Conservation (phyloP, 108 stramenopile species). For the Skeletonema menzelii region DNA sequence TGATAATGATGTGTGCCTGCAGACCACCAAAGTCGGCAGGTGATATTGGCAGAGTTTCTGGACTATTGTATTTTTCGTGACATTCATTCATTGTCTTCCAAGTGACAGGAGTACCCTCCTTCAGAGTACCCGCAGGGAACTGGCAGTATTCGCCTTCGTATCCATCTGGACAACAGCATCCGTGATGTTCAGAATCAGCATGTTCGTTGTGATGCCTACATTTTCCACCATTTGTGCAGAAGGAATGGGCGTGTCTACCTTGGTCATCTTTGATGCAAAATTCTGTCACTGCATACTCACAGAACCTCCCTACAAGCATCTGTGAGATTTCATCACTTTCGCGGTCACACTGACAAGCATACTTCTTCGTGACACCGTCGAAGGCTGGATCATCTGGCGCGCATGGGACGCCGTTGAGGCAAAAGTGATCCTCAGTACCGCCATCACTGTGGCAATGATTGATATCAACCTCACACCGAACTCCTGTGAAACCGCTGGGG, state of each 20-base stretch:
- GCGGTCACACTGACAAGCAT: slow-evolving; percentile 21
- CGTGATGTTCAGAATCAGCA: slow-evolving; percentile 33
- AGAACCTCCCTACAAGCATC: slow-evolving; percentile 38
- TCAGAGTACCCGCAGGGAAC: slow-evolving; percentile 23
- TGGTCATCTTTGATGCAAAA: slow-evolving; percentile 28
- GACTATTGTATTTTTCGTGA: neutral
- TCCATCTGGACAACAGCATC: slow-evolving; percentile 42
- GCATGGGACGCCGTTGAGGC: slow-evolving; percentile 57
- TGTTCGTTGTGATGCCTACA: slow-evolving; percentile 28
- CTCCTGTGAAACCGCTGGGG: slow-evolving; percentile 54
- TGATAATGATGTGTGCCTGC: slow-evolving; percentile 5
- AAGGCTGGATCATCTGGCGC: slow-evolving; percentile 11
- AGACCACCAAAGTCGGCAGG: neutral
- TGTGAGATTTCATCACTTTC: slow-evolving; percentile 11
- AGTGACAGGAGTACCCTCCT: slow-evolving; percentile 17
- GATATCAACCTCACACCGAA: slow-evolving; percentile 60
- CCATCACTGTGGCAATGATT: slow-evolving; percentile 40
- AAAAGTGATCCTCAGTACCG: slow-evolving; percentile 29
- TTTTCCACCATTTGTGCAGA: slow-evolving; percentile 44
- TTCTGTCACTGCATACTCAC: slow-evolving; percentile 46
- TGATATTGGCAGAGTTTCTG: neutral
- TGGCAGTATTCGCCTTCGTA: slow-evolving; percentile 45
- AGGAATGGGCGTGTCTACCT: slow-evolving; percentile 18
- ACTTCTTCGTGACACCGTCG: slow-evolving; percentile 23
- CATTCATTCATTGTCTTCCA: slow-evolving; percentile 38